Base-by-base conservation (phyloP, 257 asterid genomes). In the Solanum microdontum region DNA sequence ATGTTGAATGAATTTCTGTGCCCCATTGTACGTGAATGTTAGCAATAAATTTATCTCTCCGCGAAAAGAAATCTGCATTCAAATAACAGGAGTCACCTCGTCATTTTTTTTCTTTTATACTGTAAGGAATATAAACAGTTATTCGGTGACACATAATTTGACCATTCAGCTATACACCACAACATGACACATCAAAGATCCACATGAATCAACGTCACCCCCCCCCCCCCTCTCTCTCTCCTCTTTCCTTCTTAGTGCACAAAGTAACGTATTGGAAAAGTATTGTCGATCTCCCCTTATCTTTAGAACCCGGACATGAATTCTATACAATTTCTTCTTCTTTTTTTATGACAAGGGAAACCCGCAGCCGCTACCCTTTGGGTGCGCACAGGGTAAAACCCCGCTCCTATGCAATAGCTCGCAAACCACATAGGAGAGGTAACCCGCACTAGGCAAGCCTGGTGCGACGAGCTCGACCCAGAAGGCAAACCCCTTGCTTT, bases 1-100 rank as follows among this genome's bases (percentile, higher is more conserved):
- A 94, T 74, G 89, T 89, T 92, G 70, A 92, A 91, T 66, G 90
- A 75, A 85, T 94, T 93, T 75, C 95, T 94, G 85, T 94, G 97
- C 87, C 94, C 98, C 98, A 95, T 89, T 28, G 17, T 28, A 28
- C 28, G 85, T 17, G 85, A 80, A 80, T 28, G 64, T 82, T 55
- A 68, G 80, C 87, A 75, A 39, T 58, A 86, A 70, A 66, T 24
- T 74, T 89, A 32, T 83, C 76, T 45, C 85, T 80, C 64, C 82
- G 84, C 79, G 14, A 66, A 87, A 62, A 34, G 43, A 82, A 79
- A 89, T 90, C 95, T 93, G 89, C 92, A 91, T 30, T 79, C 24
- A 45, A 28, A 80, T 5, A 45, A 17, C 85, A 43, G 40, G 36
- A 45, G 85, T 45, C 24, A 80, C 39, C 68, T 80, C 2, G 17